phyloP scores from a whole-genome alignment of 306 rosid species.

The Hippophae gyantsensis region DNA sequence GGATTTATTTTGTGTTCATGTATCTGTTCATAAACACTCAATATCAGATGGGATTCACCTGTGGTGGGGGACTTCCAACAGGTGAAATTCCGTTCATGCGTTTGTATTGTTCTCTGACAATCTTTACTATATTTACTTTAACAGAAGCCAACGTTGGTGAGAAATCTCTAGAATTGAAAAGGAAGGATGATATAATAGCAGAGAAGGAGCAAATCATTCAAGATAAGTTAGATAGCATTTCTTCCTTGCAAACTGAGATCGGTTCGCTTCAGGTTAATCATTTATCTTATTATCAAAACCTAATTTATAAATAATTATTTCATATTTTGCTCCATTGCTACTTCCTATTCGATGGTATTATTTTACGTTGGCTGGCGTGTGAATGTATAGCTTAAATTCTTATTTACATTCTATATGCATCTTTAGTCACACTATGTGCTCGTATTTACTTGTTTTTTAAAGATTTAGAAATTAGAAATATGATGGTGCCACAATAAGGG shows the following conservation, averaged over 20 bases:
- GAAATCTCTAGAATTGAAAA: conserved; percentile 42
- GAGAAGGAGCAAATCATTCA: conserved; percentile 47
- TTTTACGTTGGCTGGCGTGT: too few species aligned
- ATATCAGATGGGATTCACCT: neutral
- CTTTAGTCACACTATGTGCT: too few species aligned
- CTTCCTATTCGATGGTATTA: too few species aligned
- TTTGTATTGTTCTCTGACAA: conserved; percentile 23
- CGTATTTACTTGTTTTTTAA: too few species aligned
- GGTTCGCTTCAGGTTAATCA: conserved; percentile 66
- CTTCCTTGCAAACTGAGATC: conserved; percentile 52
- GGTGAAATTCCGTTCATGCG: conserved; percentile 8
- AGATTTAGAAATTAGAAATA: neutral
- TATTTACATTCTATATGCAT: too few species aligned
- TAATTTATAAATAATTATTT: too few species aligned
- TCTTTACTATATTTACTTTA: conserved; percentile 15
- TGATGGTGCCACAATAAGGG: neutral
- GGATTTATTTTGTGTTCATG: too few species aligned
- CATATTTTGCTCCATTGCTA: too few species aligned
- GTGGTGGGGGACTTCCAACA: neutral
- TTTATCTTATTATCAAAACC: neutral
- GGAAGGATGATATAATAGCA: conserved; percentile 47
- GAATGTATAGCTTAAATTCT: too few species aligned
- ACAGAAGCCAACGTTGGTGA: conserved; percentile 52
- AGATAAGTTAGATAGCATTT: conserved; percentile 39
- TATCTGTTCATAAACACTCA: neutral